phyloP scores from a whole-genome alignment of 805 yeast species.

The Metschnikowia reukaufii region DNA sequence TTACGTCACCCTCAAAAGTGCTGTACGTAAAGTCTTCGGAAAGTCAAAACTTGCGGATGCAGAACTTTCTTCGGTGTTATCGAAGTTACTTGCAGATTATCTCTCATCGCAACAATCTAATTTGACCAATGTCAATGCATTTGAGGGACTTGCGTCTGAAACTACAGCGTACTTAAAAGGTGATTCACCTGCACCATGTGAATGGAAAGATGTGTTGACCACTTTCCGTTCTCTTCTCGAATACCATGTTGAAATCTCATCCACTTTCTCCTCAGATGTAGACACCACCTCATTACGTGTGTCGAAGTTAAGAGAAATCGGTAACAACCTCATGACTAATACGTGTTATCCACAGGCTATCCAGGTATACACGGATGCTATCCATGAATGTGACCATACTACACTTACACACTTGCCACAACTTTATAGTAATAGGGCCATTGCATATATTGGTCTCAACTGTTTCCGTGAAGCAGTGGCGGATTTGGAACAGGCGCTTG shows the following conservation, averaged over 20 bases:
- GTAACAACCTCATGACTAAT: constrained; percentile 40
- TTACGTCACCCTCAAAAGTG: constrained; percentile 19
- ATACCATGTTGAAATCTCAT: constrained; percentile 2
- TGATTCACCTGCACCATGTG: constrained; percentile 1
- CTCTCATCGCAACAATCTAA: constrained; percentile 9
- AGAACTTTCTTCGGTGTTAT: background rate
- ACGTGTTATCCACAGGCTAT: constrained; percentile 41
- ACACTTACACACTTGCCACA: constrained; percentile 26
- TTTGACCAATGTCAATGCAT: constrained; percentile 7
- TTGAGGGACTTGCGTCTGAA: constrained; percentile 12
- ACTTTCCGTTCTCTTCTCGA: constrained; percentile 11
- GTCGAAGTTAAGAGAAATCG: constrained; percentile 35
- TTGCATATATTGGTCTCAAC: constrained; percentile 42
- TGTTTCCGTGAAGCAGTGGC: constrained; percentile 41
- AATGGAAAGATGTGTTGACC: constrained; percentile 10
- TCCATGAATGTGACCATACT: constrained; percentile 23
- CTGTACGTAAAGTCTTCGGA: background rate
- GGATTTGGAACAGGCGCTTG: constrained; percentile 36
- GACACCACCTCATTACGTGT: background rate
- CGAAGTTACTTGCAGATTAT: constrained; percentile 10
- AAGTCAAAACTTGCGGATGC: background rate
- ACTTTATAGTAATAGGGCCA: constrained; percentile 38
- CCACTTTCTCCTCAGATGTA: background rate
- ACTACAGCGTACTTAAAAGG: constrained; percentile 9
- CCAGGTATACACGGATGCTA: constrained; percentile 37